Base-by-base conservation (phyloP, 2,329 filamentous ascomycete genomes). In the Botrytis deweyae region DNA sequence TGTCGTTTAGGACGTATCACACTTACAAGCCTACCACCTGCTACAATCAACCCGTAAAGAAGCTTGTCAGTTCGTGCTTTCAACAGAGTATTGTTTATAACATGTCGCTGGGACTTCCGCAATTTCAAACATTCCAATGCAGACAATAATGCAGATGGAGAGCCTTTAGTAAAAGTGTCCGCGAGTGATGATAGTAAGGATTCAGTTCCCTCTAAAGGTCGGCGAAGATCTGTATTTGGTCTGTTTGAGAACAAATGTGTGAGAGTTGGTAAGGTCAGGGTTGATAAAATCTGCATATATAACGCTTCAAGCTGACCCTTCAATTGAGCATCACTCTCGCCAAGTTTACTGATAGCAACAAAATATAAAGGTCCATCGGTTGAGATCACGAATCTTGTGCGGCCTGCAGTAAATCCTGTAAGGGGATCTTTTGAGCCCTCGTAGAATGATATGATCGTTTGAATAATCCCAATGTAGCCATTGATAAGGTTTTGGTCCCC, bases 281-380 rank as follows among this genome's bases (percentile, higher is more conserved):
- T 99, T 1, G 96, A 98, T 40, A 99, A 84, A 70, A 99, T 98
- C 82, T 99, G 96, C 93, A 97, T 98, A 82, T 99, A 99, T 55
- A 99, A 84, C 20, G 95, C 95, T 77, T 98, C 94, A 3, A 99
- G 88, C 82, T 99, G 96, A 33, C 90, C 88, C 72, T 93, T 90
- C 33, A 99, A 87, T 82, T 99, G 95, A 7, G 89, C 85, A 80
- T 98, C 95, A 81, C 93, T 98, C 82, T 99, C 96, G n/a, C 92
- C 90, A 18, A 99, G 88, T 76, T 91, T 92, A 81, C 94, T 98
- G 80, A 98, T 96, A 63, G 95, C 95, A 67, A 98, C 93, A 63
- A 99, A 91, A 81, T 98, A 97, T 59, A 99, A 86, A 18, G 95
- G 93, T 0, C 94, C 95, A 81, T 95, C 91, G 4, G 92, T 93